These are phyloP conservation scores for Berberis thunbergii DNA, from an alignment of 164 flowering plant species.

Conservation along the genomic window DNA sequence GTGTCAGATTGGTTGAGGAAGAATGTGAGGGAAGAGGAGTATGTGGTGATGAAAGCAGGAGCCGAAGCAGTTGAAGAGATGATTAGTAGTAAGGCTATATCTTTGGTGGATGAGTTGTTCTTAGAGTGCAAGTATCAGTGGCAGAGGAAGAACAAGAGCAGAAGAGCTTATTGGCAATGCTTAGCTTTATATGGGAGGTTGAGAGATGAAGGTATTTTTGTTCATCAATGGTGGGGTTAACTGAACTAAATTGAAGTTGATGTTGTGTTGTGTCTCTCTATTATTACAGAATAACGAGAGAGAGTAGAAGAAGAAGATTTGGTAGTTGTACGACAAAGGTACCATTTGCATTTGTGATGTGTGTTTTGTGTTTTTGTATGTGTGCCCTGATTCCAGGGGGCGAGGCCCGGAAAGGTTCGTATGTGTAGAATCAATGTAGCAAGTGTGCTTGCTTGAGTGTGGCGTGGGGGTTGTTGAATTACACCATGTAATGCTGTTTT, in stretches of 20 bases:
- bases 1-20: slow-evolving; percentile 58
- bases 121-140: slow-evolving; percentile 50
- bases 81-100: slow-evolving; percentile 42
- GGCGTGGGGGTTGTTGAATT: no score
- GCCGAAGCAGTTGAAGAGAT: slow-evolving; percentile 70
- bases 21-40: slow-evolving; percentile 62
- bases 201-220: slow-evolving; percentile 80
- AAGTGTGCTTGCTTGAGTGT: no score
- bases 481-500: no score
- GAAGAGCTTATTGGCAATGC: slow-evolving; percentile 90
- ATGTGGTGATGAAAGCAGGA: slow-evolving; percentile 75
- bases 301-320: neutral
- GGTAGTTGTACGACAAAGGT: no score
- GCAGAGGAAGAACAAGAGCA: slow-evolving; percentile 21
- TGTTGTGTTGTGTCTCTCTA: neutral
- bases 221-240: slow-evolving; percentile 95
- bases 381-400: no score
- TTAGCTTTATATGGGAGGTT: slow-evolving; percentile 71
- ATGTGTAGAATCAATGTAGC: no score
- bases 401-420: no score
- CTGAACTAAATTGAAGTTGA: neutral
- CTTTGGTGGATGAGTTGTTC: slow-evolving; percentile 69
- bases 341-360: no score
- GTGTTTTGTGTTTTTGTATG: no score
- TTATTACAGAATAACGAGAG: neutral